These are phyloP conservation scores for Fusarium pseudocircinatum DNA, from an alignment of 2,329 filamentous ascomycete genomes.

Conservation along the genomic window DNA sequence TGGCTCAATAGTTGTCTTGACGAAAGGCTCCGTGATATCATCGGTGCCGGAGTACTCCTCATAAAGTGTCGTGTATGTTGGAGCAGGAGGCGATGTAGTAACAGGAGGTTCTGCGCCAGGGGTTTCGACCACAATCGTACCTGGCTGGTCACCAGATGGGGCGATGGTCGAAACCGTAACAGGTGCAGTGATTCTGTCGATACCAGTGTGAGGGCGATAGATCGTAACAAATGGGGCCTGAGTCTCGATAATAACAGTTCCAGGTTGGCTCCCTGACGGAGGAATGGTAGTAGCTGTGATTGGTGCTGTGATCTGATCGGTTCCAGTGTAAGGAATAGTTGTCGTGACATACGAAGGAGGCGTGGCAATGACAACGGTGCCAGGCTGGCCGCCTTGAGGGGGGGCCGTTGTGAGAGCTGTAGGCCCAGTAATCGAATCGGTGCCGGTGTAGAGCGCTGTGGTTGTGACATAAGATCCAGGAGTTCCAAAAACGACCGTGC, in stretches of 20 bases:
- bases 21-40: conserved; percentile 11
- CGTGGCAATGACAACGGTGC: conserved; percentile 21
- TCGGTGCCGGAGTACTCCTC: conserved; percentile 15
- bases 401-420: conserved; percentile 9
- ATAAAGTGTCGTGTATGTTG: conserved; percentile 21
- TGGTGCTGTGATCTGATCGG: conserved; percentile 12
- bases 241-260: conserved; percentile 26
- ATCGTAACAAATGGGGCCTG: conserved; percentile 21
- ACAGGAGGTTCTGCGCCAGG: conserved; percentile 13
- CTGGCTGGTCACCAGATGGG: conserved; percentile 15
- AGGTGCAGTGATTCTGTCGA: conserved; percentile 10
- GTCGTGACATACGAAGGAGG: conserved; percentile 22
- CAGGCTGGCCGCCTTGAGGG: conserved; percentile 11
- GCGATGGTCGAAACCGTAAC: conserved; percentile 22
- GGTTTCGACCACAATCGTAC: conserved; percentile 26
- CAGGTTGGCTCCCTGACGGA: conserved; percentile 8
- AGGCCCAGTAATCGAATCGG: conserved; percentile 4
- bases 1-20: conserved; percentile 20
- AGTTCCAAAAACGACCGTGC: conserved; percentile 11
- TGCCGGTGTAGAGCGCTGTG: conserved; percentile 2
- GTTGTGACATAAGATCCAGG: conserved; percentile 15
- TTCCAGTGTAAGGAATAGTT: conserved; percentile 18
- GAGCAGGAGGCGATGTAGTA: conserved; percentile 16
- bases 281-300: conserved; percentile 15
- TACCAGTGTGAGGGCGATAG: conserved; percentile 20